Percentiles rank a stretch among this genome's conserved stretches.
Evolutionary conservation across 2,329 filamentous ascomycete species (phyloP).

Genomic region (Penicillium oxalicum): DNA sequence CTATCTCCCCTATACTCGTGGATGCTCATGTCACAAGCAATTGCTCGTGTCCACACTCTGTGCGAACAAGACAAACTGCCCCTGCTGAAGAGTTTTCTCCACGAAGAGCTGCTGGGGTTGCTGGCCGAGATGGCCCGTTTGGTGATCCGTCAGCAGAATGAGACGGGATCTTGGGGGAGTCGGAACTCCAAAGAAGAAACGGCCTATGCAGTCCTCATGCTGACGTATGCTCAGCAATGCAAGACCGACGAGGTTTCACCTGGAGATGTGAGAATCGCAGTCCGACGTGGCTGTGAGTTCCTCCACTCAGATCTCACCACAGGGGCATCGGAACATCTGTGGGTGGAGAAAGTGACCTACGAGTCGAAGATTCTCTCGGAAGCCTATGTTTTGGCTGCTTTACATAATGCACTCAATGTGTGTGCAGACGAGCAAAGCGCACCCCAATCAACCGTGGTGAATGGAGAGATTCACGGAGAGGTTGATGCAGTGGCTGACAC

Average conservation of each 20-base stretch:
- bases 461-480: neutral
- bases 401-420: conserved; percentile 5
- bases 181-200: conserved; percentile 15
- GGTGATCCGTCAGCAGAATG: conserved; percentile 3
- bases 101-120: neutral
- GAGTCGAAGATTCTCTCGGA: conserved; percentile 17
- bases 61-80: neutral
- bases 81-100: neutral
- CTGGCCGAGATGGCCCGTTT: neutral
- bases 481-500: neutral
- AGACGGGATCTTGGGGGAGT: conserved; percentile 14
- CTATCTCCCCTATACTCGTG: conserved; percentile 23
- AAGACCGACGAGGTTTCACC: neutral
- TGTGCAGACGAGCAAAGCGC: neutral
- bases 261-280: neutral
- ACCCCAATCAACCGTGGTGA: neutral
- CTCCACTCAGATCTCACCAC: neutral
- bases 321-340: conserved; percentile 12
- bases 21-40: conserved; percentile 9
- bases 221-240: conserved; percentile 6
- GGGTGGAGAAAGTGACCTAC: conserved; percentile 21
- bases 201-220: conserved; percentile 14
- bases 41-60: conserved; percentile 4
- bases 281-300: neutral
- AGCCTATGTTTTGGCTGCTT: conserved; percentile 26